phyloP scores from a whole-genome alignment of 192 early-diverging fungal species.

The Coemansia sp. region DNA sequence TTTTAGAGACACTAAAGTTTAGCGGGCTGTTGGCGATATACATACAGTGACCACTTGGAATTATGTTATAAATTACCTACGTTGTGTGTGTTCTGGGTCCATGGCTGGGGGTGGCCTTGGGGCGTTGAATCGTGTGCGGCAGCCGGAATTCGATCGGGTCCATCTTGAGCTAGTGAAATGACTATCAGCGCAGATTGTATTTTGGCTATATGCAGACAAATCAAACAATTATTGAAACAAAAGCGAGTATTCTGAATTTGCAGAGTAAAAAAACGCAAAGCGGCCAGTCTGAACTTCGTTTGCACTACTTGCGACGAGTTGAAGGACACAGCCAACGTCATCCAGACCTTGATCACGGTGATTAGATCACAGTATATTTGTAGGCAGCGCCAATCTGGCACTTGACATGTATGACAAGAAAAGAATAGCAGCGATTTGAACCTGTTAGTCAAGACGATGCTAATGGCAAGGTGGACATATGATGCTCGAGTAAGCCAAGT shows the following conservation, averaged over 20 bases:
- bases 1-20: not conserved
- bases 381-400: not conserved
- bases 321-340: not conserved
- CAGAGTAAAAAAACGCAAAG: not conserved
- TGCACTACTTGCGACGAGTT: not conserved
- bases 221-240: not conserved
- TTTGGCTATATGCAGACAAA: not conserved
- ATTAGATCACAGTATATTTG: not conserved
- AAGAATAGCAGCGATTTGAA: not conserved
- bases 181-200: not conserved
- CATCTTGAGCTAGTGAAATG: slow-evolving; percentile 11
- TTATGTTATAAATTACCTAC: slow-evolving; percentile 38
- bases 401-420: not conserved
- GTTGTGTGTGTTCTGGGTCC: slow-evolving; percentile 59
- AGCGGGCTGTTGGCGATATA: not conserved
- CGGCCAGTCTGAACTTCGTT: not conserved
- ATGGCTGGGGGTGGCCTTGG: slow-evolving; percentile 35
- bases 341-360: not conserved
- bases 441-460: too few relatives aligned
- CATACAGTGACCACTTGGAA: not conserved
- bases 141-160: slow-evolving; percentile 32
- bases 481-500: too few relatives aligned
- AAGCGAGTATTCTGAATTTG: not conserved
- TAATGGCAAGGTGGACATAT: too few relatives aligned
- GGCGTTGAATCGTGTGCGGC: slow-evolving; percentile 31